Conservation (phyloP, 2,329 filamentous ascomycete species). For the Fusarium setosum region DNA sequence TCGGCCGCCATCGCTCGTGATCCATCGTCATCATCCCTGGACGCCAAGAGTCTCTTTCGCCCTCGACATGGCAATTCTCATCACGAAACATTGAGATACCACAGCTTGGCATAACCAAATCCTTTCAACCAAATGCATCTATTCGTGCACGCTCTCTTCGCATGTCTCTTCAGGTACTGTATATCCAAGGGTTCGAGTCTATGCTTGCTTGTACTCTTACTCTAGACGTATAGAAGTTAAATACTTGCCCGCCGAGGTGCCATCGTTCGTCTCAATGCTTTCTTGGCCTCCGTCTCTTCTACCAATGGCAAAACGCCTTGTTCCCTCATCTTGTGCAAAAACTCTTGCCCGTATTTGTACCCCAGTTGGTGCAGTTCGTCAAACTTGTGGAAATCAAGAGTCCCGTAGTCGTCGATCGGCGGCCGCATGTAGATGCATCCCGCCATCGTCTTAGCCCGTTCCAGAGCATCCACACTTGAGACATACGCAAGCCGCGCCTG, state of each 20-base stretch:
- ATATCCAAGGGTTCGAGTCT: background rate
- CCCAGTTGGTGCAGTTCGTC: slow-evolving; percentile 95
- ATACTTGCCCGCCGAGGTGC: slow-evolving; percentile 84
- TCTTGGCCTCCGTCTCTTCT: slow-evolving; percentile 82
- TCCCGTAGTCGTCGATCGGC: slow-evolving; percentile 92
- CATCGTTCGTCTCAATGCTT: slow-evolving; percentile 80
- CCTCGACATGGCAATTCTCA: background rate
- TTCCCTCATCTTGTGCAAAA: slow-evolving; percentile 79
- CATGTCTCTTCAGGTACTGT: too few species aligned
- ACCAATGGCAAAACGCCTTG: slow-evolving; percentile 79
- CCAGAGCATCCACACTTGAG: slow-evolving; percentile 91
- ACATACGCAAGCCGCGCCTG: slow-evolving; percentile 96
- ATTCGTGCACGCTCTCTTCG: background rate
- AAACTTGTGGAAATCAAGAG: slow-evolving; percentile 96
- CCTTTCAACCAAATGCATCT: too few species aligned
- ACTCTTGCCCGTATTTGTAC: slow-evolving; percentile 86
- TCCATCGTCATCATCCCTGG: slow-evolving; percentile 25
- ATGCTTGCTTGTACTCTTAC: background rate
- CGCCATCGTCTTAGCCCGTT: slow-evolving; percentile 89
- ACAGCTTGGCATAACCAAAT: too few species aligned
- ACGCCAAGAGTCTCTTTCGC: background rate
- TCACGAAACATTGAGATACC: too few species aligned
- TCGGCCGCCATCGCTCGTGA: slow-evolving; percentile 10
- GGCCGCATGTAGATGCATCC: slow-evolving; percentile 98
- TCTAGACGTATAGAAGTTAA: slow-evolving; percentile 49